A percentile compares a stretch with the other conserved stretches of the same genome.
Evolutionary conservation across 2,329 filamentous ascomycete species (phyloP).

Genomic region (Fusarium cyanostomum): DNA sequence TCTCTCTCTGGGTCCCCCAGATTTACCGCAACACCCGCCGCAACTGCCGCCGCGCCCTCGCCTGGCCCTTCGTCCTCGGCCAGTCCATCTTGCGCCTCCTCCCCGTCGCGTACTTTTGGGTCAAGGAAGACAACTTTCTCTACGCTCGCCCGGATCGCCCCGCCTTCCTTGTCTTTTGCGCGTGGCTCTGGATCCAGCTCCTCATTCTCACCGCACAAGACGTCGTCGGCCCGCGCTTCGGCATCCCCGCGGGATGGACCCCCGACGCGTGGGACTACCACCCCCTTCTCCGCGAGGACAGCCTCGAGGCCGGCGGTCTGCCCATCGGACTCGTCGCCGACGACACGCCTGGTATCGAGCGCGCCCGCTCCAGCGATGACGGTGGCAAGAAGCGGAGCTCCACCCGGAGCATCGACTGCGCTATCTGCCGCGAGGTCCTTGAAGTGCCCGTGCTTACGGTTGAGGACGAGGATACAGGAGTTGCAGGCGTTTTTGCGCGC

Average conservation of each 20-base stretch:
- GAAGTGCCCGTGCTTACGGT: slow-evolving; percentile 83
- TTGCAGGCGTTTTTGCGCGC: slow-evolving; percentile 77
- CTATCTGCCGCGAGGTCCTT: slow-evolving; percentile 91
- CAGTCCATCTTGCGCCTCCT: slow-evolving; percentile 81
- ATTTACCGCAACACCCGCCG: slow-evolving; percentile 90
- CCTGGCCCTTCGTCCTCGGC: slow-evolving; percentile 89
- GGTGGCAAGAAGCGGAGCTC: slow-evolving; percentile 46
- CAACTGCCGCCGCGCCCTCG: slow-evolving; percentile 90
- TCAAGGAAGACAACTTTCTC: slow-evolving; percentile 80
- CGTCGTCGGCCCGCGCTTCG: slow-evolving; percentile 87
- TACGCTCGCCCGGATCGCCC: slow-evolving; percentile 75
- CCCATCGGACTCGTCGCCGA: slow-evolving; percentile 74
- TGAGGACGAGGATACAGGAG: slow-evolving; percentile 63
- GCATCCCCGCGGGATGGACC: slow-evolving; percentile 74
- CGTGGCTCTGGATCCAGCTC: slow-evolving; percentile 90
- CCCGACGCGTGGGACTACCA: slow-evolving; percentile 95
- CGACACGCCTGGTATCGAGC: slow-evolving; percentile 40
- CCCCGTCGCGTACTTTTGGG: slow-evolving; percentile 88
- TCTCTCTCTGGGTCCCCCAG: slow-evolving; percentile 93
- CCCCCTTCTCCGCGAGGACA: slow-evolving; percentile 84
- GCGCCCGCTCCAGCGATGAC: slow-evolving; percentile 48
- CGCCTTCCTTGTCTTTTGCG: slow-evolving; percentile 67
- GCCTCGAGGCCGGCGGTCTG: slow-evolving; percentile 79
- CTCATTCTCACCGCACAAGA: slow-evolving; percentile 83
- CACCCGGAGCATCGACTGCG: slow-evolving; percentile 79